Percentiles rank a stretch among this genome's conserved stretches.
phyloP scores from a whole-genome alignment of 2,329 filamentous ascomycete genomes.

The Plenodomus biglobosus region DNA sequence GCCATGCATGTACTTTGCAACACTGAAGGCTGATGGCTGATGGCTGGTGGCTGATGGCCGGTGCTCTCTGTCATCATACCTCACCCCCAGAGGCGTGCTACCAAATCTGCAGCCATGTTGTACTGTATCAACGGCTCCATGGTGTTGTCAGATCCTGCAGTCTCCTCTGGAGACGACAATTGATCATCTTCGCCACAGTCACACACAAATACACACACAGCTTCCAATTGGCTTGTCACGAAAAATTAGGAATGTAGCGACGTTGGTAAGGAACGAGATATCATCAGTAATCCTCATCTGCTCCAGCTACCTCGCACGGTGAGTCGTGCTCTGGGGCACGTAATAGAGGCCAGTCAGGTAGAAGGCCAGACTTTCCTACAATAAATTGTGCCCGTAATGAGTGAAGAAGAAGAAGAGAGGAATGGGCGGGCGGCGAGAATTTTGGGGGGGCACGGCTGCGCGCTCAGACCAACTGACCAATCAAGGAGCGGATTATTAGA shows the following conservation, averaged over 20 bases:
- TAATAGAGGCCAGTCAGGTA: constrained; percentile 63
- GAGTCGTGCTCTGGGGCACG: constrained; percentile 61
- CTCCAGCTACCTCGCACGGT: constrained; percentile 66
- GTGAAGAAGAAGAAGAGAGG: constrained; percentile 47
- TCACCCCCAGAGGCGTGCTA: too few relatives aligned
- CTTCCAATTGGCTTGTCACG: background rate
- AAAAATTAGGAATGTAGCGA: constrained; percentile 53
- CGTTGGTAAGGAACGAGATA: constrained; percentile 68
- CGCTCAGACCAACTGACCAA: constrained; percentile 31
- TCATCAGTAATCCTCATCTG: constrained; percentile 61
- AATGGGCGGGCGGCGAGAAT: constrained; percentile 19
- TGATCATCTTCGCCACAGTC: too few relatives aligned
- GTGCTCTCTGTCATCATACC: too few relatives aligned
- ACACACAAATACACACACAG: constrained; percentile 1
- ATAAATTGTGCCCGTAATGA: constrained; percentile 67
- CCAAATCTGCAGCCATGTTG: too few relatives aligned
- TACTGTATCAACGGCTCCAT: too few relatives aligned
- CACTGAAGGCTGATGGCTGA: too few relatives aligned
- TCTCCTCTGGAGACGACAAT: too few relatives aligned
- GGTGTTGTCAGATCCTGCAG: too few relatives aligned
- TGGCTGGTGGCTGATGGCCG: too few relatives aligned
- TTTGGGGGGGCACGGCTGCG: constrained; percentile 18
- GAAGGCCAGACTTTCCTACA: constrained; percentile 59
- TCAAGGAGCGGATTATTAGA: constrained; percentile 29
- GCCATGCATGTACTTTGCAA: too few relatives aligned